Evolutionary conservation across 2,329 filamentous ascomycete species (phyloP), one percentile per base, ranked within the genome.

Genomic region (Pezicula radicicola): DNA sequence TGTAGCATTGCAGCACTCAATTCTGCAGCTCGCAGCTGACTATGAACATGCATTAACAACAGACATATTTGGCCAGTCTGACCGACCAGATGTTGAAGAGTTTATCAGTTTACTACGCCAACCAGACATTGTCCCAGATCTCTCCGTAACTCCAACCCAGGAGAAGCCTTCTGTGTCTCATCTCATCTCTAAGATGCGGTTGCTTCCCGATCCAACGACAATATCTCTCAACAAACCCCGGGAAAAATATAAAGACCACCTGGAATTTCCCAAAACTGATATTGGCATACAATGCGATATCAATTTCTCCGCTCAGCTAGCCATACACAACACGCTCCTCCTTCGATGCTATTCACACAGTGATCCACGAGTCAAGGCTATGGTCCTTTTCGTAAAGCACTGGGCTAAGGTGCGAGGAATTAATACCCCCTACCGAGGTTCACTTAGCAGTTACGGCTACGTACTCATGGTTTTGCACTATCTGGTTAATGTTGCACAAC

Each of bases 381-480:
- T 96, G 72, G 84, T 95, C 1, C 72, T 95, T 8, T 96, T 96
- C 65, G 76, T 97, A 65, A 97, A 97, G 69, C 81, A 90, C 56
- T 97, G 92, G 91, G 90, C 91, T 25, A 95, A 94, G 68, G 77
- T 79, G 27, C 84, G 92, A 44, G 88, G 85, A 56, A 92, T 96
- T 71, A 96, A 96, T 70, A 89, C 86, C 40, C 85, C 89, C 2
- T 95, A 95, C 65, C 85, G 86, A 36, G 91, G 92, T 40, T 95
- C 91, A 0, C 74, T 97, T 16, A 92, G 88, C 48, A 93, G 89
- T 59, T 96, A 96, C 63, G 91, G 92, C 46, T 97, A 93, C 69
- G 90, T 94, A 5, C 73, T 96, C 37, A 96, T 97, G 91, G 85
- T 95, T 4, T 74, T 96, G 15, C 92, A 97, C 69, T 96, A 93